Percentiles rank a stretch among this genome's conserved stretches.
Conservation (phyloP, 306 rosid species). For the Casuarina cunninghamiana region DNA sequence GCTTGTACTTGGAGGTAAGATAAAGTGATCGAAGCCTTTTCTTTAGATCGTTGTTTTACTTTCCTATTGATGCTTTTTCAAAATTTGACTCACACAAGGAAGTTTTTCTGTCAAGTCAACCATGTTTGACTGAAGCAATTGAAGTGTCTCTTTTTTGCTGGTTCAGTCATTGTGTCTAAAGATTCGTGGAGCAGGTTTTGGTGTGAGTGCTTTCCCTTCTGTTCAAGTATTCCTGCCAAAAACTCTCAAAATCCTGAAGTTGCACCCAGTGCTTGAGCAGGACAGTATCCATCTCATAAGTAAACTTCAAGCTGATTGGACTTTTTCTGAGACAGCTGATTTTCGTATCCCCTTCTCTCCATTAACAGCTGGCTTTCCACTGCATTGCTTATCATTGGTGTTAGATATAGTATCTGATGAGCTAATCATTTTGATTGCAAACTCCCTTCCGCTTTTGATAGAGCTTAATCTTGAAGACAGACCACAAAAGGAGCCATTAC, state of each 20-base stretch:
- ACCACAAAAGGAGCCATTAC: constrained; percentile 15
- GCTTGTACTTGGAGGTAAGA: constrained; percentile 34
- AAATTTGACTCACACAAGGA: neutral
- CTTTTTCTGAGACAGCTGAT: constrained; percentile 1
- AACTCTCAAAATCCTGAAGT: constrained; percentile 30
- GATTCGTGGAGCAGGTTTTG: constrained; percentile 34
- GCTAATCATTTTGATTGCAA: constrained; percentile 11
- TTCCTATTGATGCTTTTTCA: neutral
- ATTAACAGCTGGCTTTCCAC: constrained; percentile 10
- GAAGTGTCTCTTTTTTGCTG: constrained; percentile 1
- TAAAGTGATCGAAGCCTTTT: neutral
- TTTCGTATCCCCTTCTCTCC: constrained; percentile 1
- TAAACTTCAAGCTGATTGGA: constrained; percentile 13
- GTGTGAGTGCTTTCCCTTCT: neutral
- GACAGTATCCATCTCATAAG: constrained; percentile 13
- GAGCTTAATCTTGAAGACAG: constrained; percentile 40
- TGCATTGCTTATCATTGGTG: constrained; percentile 31
- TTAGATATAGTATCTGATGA: constrained; percentile 33
- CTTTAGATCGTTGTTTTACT: neutral
- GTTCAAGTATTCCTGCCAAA: constrained; percentile 24
- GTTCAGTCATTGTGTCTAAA: constrained; percentile 26
- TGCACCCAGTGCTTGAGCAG: constrained; percentile 29
- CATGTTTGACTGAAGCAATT: neutral
- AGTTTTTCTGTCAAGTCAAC: neutral
- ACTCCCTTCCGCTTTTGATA: constrained; percentile 26